phyloP scores from a whole-genome alignment of 192 early-diverging fungal species.

The Dispira parvispora region DNA sequence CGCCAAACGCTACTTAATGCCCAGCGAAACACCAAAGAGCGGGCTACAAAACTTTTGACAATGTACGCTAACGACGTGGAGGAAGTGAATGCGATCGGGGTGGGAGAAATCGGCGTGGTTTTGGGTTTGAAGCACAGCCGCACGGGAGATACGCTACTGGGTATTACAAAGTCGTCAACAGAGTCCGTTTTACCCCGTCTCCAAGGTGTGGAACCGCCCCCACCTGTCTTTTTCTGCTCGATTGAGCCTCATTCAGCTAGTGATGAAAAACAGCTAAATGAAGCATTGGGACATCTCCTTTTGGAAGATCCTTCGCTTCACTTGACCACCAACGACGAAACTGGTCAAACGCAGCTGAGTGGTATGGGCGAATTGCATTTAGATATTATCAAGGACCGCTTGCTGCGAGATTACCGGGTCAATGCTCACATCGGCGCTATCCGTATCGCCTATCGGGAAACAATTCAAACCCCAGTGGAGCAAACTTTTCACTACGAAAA shows the following conservation, averaged over 20 bases:
- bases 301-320: constrained; percentile 82
- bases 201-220: constrained; percentile 63
- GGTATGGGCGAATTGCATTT: constrained; percentile 95
- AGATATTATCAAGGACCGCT: constrained; percentile 73
- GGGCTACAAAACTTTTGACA: constrained; percentile 65
- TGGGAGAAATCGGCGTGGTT: constrained; percentile 76
- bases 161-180: constrained; percentile 12
- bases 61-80: constrained; percentile 86
- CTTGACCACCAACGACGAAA: constrained; percentile 56
- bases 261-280: constrained; percentile 53
- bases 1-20: constrained; percentile 52
- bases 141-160: constrained; percentile 73
- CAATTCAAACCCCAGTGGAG: constrained; percentile 21
- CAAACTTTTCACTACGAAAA: constrained; percentile 38
- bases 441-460: constrained; percentile 79
- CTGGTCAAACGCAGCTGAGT: constrained; percentile 70
- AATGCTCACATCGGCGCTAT: constrained; percentile 69
- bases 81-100: constrained; percentile 48
- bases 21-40: constrained; percentile 47
- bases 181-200: constrained; percentile 20
- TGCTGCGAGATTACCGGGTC: constrained; percentile 61
- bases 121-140: constrained; percentile 65
- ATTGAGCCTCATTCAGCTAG: constrained; percentile 58
- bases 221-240: constrained; percentile 70
- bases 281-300: constrained; percentile 51